Conservation (phyloP, 2,329 filamentous ascomycete species). For the Samsoniella hepiali region DNA sequence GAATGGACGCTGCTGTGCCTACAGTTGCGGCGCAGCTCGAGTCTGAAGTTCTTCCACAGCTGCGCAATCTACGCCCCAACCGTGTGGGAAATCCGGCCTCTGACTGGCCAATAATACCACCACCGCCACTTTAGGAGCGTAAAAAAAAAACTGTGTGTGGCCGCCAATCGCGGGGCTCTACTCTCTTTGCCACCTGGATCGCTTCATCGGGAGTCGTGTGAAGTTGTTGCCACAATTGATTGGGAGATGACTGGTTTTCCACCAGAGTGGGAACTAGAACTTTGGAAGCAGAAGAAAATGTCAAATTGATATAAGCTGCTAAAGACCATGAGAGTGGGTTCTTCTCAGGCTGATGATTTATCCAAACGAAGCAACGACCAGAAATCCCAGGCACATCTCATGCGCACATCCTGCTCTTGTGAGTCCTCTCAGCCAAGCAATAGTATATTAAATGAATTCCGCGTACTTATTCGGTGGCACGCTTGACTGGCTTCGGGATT, state of each 20-base stretch:
- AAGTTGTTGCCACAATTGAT: background rate
- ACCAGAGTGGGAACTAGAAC: background rate
- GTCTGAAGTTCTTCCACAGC: background rate
- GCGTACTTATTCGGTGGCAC: too few relatives aligned
- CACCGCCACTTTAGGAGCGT: background rate
- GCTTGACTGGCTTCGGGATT: too few relatives aligned
- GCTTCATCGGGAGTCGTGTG: background rate
- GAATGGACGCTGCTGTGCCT: background rate
- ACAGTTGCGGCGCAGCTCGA: background rate
- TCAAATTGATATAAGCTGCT: background rate
- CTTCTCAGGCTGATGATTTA: background rate
- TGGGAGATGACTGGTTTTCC: conserved; percentile 5
- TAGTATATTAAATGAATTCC: too few relatives aligned
- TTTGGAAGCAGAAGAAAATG: background rate
- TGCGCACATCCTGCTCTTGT: too few relatives aligned
- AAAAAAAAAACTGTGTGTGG: background rate
- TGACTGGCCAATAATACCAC: background rate
- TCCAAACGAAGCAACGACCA: too few relatives aligned
- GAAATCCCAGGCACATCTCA: too few relatives aligned
- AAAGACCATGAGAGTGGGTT: background rate
- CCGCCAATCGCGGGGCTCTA: background rate
- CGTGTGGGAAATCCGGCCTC: background rate
- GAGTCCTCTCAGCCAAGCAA: too few relatives aligned
- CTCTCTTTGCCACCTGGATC: background rate
- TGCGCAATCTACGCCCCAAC: background rate